Base-by-base conservation (phyloP, 805 yeast species). In the Nakazawaea wyomingensis region DNA sequence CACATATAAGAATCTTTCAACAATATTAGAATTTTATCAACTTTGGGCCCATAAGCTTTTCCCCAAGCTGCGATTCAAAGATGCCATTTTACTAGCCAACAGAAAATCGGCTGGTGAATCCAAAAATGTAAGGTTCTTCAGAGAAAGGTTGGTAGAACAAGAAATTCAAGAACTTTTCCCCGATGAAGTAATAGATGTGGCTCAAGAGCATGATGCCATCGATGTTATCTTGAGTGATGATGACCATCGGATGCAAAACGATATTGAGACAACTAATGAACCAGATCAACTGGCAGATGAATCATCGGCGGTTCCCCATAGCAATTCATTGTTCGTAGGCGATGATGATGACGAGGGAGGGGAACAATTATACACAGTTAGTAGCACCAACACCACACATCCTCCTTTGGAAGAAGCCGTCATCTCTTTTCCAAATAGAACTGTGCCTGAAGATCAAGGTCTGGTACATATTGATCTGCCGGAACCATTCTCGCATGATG, bases 11-110 rank as follows among this genome's bases (percentile, higher is more conserved):
- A 80, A 78, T 56, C 56, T 79, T 42, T 58, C 69, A 8, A 61
- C 68, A 27, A 56, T 85, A 5, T 57, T 83, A 6, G 69, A 70
- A 24, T 66, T 73, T 29, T 85, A 82, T 57, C 88, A 83, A 59
- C 53, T 80, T 27, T 85, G 91, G 90, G 88, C 83, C 1, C 91
- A 85, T 57, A 66, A 72, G 18, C 53, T 88, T 30, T 87, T 74
- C 55, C 95, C 96, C 4, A 85, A 83, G 63, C 87, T 93, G 13
- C 80, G 76, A 48, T 85, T 89, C 50, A 66, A 68, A 37, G 95
- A 86, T 57, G 80, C 89, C 53, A 62, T 83, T 1, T 66, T 69
- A 19, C 60, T 82, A 50, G 60, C 80, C 38, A 66, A 72, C 32
- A 61, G 68, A 13, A 68, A 78, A 33, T 81, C 85, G 11, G 61